These are phyloP conservation scores for Helotiales sp. DNA, from an alignment of 2,329 filamentous ascomycete species.

Conservation along the genomic window DNA sequence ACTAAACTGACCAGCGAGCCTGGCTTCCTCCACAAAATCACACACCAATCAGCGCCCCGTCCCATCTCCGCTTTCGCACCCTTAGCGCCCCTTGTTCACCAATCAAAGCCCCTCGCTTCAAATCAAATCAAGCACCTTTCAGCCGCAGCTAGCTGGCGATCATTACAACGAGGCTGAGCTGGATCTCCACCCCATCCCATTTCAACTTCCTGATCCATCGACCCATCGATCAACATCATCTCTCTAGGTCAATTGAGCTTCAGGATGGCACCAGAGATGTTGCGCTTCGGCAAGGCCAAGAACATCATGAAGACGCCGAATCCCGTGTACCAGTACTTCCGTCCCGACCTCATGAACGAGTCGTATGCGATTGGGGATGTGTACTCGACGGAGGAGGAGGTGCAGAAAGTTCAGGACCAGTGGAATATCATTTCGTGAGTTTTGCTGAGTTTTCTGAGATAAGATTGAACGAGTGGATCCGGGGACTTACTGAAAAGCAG, in stretches of 20 bases:
- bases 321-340: constrained; percentile 8
- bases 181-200: too few species aligned
- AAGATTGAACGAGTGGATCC: background rate
- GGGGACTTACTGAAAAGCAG: background rate
- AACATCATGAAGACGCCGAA: background rate
- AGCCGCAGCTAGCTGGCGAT: constrained; percentile 9
- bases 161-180: constrained; percentile 7
- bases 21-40: background rate
- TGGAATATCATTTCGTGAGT: constrained; percentile 21
- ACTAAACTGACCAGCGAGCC: too few species aligned
- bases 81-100: background rate
- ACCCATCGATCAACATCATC: background rate
- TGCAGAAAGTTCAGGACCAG: background rate
- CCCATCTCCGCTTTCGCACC: background rate
- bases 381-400: constrained; percentile 16
- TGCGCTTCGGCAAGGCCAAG: background rate
- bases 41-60: background rate
- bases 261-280: background rate
- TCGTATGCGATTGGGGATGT: constrained; percentile 26
- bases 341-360: constrained; percentile 10
- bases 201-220: background rate
- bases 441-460: background rate
- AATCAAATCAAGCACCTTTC: constrained; percentile 8
- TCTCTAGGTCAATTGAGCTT: too few species aligned
- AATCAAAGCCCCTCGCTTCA: constrained; percentile 5